Evolutionary conservation across 805 yeast species (phyloP).

Genomic region (Pichia occidentalis): DNA sequence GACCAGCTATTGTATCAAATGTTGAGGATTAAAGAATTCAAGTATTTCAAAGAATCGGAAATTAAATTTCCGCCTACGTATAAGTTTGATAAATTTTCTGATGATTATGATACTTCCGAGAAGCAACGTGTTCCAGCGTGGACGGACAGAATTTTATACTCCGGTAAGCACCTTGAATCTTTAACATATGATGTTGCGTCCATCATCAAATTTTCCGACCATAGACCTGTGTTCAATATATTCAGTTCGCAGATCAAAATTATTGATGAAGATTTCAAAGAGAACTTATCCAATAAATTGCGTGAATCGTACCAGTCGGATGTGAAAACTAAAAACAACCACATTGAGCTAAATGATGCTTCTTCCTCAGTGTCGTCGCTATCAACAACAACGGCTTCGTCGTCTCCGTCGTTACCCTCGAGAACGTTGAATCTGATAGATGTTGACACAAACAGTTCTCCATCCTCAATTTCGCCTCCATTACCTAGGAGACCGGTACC

Average conservation of each 20-base stretch:
- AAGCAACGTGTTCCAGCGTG: slow-evolving; percentile 92
- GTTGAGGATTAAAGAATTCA: slow-evolving; percentile 64
- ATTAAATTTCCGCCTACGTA: slow-evolving; percentile 84
- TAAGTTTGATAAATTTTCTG: slow-evolving; percentile 82
- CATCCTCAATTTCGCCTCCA: slow-evolving; percentile 16
- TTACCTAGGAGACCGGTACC: slow-evolving; percentile 19
- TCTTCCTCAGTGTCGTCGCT: slow-evolving; percentile 12
- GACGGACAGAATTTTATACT: slow-evolving; percentile 83
- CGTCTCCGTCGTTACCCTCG: slow-evolving; percentile 17
- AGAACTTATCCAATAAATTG: slow-evolving; percentile 48
- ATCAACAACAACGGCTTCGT: slow-evolving; percentile 17
- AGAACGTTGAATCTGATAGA: slow-evolving; percentile 19
- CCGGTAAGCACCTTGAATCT: slow-evolving; percentile 53
- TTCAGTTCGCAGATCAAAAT: slow-evolving; percentile 61
- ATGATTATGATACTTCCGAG: slow-evolving; percentile 79
- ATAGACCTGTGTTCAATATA: slow-evolving; percentile 85
- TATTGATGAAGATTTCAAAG: slow-evolving; percentile 58
- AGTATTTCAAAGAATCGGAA: slow-evolving; percentile 68
- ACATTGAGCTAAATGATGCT: slow-evolving; percentile 28
- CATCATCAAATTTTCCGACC: slow-evolving; percentile 67
- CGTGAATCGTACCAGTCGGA: slow-evolving; percentile 48
- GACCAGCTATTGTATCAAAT: slow-evolving; percentile 82
- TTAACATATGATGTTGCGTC: slow-evolving; percentile 63
- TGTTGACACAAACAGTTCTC: slow-evolving; percentile 14
- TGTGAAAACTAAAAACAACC: slow-evolving; percentile 16